Evolutionary conservation across 2,329 filamentous ascomycete genomes (phyloP), one percentile per base, ranked within the genome.

Genomic region (Didymella glomerata): DNA sequence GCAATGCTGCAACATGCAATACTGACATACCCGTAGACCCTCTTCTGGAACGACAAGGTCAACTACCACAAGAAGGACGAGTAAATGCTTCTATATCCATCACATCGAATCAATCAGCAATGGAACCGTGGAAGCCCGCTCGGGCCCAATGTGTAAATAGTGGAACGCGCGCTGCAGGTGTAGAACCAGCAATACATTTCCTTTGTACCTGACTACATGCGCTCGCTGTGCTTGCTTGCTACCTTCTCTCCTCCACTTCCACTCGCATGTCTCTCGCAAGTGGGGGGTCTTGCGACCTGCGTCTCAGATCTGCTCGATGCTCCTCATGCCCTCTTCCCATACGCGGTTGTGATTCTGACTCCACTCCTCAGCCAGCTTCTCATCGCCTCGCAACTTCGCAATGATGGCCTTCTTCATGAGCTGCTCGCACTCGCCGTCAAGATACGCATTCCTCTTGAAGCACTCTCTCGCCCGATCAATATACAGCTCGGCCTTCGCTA

Each of bases 51-150:
- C 82, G 84, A 89, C 68, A 86, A 84, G 60, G 93, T 97, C 84
- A 98, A 98, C 88, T 94, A 96, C 85, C 93, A 98, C 88, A 93
- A 96, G 85, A 90, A 90, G 84, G 90, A 76, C 65, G 71, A 96
- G 84, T 92, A 76, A 68, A 60, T 64, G 57, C 57, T 61, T 57
- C 54, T 49, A 18, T 38, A 49, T 34, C 53, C 58, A 61, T 56
- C 48, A 36, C 16, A 36, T 36, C 32, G 11, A 49, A 45, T 36
- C 44, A 32, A 44, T 42, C 54, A 30, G 48, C 24, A 22, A 41
- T 50, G 48, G 42, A 50, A 48, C 40, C 51, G 42, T 46, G 48
- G 55, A 51, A 60, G 52, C 24, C 51, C 34, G 50, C 60, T 57
- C 63, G 61, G 65, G 66, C 46, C 34, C 49, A 52, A 45, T 66